Base-by-base conservation (phyloP, 2,329 filamentous ascomycete species). In the Cordyceps tenuipes region DNA sequence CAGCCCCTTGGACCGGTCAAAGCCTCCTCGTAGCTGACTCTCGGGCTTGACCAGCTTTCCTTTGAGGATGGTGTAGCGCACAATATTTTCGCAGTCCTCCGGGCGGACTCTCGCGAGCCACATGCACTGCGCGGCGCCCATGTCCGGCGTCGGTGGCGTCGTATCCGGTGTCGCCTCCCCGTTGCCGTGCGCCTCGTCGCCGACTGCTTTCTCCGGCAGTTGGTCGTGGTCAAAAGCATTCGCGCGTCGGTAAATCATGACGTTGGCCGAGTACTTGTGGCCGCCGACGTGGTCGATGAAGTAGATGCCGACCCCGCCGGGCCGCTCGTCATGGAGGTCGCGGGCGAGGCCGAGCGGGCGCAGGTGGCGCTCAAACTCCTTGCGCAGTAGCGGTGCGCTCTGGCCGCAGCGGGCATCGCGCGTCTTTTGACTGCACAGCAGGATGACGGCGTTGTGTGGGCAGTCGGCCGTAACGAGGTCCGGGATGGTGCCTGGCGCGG, bases 201-300 rank as follows among this genome's bases (percentile, higher is more conserved):
- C 52, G 3, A 46, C 62, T 31, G 63, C 51, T 23, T 46, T 15
- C 29, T 17, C 34, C 65, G 71, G 66, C 43, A 71, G 66, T 2
- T 75, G 75, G 60, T 84, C 82, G 47, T 82, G 66, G 0, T 81
- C 82, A 67, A 83, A 85, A 1, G 82, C 78, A 66, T 84, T 77
- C 7, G 77, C 78, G 58, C 82, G 81, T 10, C 94, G 83, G 72
- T 99, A 97, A 1, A 99, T 80, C 78, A 99, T 89, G 66, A 97
- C 85, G 68, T 99, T 99, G 31, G 94, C 94, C 51, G 87, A 86
- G 75, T 96, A 97, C 77, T 97, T 97, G 78, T 99, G 94, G 0
- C 94, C 94, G 31, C 94, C 94, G 3, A 97, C 91, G 70, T 99
- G 94, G 66, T 86, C 93, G 69, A 97, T 95, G 71, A 97, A 97